These are phyloP conservation scores for Aristolochia fimbriata DNA, from an alignment of 164 flowering plant genomes.

Conservation along the genomic window DNA sequence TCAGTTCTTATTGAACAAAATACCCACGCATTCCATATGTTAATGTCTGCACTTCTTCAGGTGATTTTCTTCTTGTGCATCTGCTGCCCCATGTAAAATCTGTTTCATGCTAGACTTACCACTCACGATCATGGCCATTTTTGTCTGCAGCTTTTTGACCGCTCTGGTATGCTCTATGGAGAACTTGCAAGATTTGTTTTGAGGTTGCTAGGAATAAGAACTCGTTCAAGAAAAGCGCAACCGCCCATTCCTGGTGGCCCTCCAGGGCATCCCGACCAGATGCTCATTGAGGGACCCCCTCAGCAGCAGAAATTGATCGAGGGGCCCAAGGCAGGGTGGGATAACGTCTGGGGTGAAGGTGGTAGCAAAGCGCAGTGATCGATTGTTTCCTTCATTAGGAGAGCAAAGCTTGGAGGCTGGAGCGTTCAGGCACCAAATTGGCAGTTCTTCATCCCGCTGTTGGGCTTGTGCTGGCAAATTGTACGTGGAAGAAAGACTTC, in stretches of 20 bases:
- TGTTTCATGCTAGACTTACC: background rate
- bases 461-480: too few species aligned
- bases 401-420: too few species aligned
- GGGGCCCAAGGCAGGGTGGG: slow-evolving; percentile 55
- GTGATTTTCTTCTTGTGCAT: slow-evolving; percentile 17
- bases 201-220: slow-evolving; percentile 63
- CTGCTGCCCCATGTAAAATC: background rate
- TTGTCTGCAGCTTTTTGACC: slow-evolving; percentile 71
- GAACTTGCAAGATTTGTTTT: slow-evolving; percentile 93
- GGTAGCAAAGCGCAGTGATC: background rate
- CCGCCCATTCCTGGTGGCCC: slow-evolving; percentile 39
- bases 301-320: slow-evolving; percentile 11
- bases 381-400: too few species aligned
- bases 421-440: too few species aligned
- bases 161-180: slow-evolving; percentile 74
- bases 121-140: background rate
- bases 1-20: slow-evolving; percentile 80
- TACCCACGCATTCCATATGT: slow-evolving; percentile 93
- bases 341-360: slow-evolving; percentile 51
- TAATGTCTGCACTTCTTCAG: slow-evolving; percentile 94
- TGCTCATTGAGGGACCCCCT: slow-evolving; percentile 43
- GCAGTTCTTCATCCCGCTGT: too few species aligned
- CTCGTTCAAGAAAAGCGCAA: slow-evolving; percentile 47
- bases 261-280: slow-evolving; percentile 27
- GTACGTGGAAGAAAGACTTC: too few species aligned